Evolutionary conservation across 2,329 filamentous ascomycete species (phyloP).

Genomic region (Thelonectria blattea): DNA sequence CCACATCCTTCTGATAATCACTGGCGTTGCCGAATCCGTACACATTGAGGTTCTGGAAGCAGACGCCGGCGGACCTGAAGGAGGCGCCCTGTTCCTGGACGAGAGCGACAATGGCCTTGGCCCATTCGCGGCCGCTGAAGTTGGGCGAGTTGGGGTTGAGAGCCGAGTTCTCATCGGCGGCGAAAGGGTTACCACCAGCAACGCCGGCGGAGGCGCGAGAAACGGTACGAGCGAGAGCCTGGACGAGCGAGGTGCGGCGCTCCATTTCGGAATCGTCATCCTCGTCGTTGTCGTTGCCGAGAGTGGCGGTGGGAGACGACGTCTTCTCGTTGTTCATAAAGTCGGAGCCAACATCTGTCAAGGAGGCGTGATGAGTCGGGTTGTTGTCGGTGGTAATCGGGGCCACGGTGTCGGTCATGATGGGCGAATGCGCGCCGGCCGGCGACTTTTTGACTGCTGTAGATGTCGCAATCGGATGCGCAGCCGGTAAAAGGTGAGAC

Average conservation of each 20-base stretch:
- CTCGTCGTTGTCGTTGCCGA: slow-evolving; percentile 43
- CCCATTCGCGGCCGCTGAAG: slow-evolving; percentile 65
- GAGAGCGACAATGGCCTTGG: slow-evolving; percentile 62
- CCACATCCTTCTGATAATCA: slow-evolving; percentile 73
- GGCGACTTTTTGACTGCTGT: slow-evolving; percentile 15
- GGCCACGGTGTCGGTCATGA: slow-evolving; percentile 30
- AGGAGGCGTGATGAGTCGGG: slow-evolving; percentile 43
- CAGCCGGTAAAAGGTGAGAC: slow-evolving; percentile 4
- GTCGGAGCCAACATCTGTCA: slow-evolving; percentile 44
- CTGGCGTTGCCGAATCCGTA: slow-evolving; percentile 71
- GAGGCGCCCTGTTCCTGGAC: slow-evolving; percentile 57
- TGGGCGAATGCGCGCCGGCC: slow-evolving; percentile 19
- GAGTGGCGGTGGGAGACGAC: slow-evolving; percentile 37
- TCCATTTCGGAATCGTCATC: slow-evolving; percentile 51
- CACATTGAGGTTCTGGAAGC: slow-evolving; percentile 71
- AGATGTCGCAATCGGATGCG: slow-evolving; percentile 27
- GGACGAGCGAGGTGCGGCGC: slow-evolving; percentile 59
- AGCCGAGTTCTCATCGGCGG: slow-evolving; percentile 54
- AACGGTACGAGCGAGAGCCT: slow-evolving; percentile 61
- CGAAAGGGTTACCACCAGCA: slow-evolving; percentile 56
- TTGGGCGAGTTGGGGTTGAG: slow-evolving; percentile 59
- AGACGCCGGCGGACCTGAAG: slow-evolving; percentile 68
- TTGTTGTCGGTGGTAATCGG: slow-evolving; percentile 26
- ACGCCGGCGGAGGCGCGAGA: slow-evolving; percentile 53
- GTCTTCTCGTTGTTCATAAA: slow-evolving; percentile 36